Evolutionary conservation across 2,329 filamentous ascomycete species (phyloP).

Genomic region (Penicillium sp.): DNA sequence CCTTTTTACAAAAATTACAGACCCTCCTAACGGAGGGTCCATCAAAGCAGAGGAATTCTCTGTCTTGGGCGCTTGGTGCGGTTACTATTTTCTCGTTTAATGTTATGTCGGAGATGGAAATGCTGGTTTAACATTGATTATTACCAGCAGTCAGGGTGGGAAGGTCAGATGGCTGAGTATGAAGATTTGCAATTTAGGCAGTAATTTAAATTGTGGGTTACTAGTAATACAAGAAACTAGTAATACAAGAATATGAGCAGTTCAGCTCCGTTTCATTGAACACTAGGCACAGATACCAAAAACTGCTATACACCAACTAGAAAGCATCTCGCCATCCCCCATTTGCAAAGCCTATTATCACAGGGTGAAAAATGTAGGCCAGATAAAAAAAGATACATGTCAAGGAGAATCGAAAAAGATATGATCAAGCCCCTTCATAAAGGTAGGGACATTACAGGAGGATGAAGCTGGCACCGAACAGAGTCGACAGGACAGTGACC

Average conservation of each 20-base stretch:
- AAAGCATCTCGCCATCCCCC: slow-evolving; percentile 1
- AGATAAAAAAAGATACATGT: slow-evolving; percentile 14
- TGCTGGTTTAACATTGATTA: too few relatives aligned
- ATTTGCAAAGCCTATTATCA: not conserved
- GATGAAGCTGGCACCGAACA: slow-evolving; percentile 52
- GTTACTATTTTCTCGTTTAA: too few relatives aligned
- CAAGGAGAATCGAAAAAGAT: slow-evolving; percentile 10
- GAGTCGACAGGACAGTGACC: slow-evolving; percentile 51
- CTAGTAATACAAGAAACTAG: too few relatives aligned
- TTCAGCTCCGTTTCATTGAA: slow-evolving; percentile 8
- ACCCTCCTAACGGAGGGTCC: too few relatives aligned
- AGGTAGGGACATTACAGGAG: slow-evolving; percentile 27
- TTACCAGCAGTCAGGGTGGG: too few relatives aligned
- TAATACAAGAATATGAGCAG: not conserved
- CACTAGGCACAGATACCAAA: slow-evolving; percentile 9
- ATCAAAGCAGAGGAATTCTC: too few relatives aligned
- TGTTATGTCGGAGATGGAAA: too few relatives aligned
- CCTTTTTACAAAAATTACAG: too few relatives aligned
- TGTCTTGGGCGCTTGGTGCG: too few relatives aligned
- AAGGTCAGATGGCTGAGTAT: too few relatives aligned
- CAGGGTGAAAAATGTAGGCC: slow-evolving; percentile 2
- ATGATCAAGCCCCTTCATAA: not conserved
- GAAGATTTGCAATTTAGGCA: too few relatives aligned
- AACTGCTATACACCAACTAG: slow-evolving; percentile 16
- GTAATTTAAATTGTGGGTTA: too few relatives aligned